Evolutionary conservation across 768 basidiomycete genomes (phyloP), one percentile per base, ranked within the genome.

Genomic region (Leccinum subgranulosum): DNA sequence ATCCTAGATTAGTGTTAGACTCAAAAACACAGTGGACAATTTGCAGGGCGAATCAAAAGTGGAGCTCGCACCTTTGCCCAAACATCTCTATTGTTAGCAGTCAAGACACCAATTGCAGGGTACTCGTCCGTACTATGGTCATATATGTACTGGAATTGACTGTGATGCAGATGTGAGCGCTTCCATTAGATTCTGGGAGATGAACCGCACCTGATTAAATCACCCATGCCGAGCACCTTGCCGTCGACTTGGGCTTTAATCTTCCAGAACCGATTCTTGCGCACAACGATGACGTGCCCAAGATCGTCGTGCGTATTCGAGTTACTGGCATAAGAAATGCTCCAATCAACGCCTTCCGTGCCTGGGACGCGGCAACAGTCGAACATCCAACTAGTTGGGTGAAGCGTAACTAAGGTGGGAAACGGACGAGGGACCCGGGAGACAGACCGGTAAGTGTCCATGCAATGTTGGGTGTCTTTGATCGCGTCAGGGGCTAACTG

Each of bases 311-410:
- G 55, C n/a, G 59, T 60, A 31, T 57, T 59, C 23, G 63, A 55
- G 41, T 51, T 60, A 10, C 85, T 86, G 0, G 90, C 85, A 60
- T 90, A 83, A 15, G 85, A 84, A 19, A 86, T 74, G 60, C 86
- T 84, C 83, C 90, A 90, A 69, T 98, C 94, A 4, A 84, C 73
- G 17, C 88, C 87, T 47, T 87, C 80, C 10, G 76, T 71, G 1
- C 88, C 88, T 3, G 92, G 92, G 19, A 94, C 77, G 55, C 92
- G 88, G 61, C 84, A 90, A 69, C 90, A 92, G 69, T 94, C 92
- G 63, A 94, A 94, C 92, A 94, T 92, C 92, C 92, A 94, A 51
- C 90, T 90, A 53, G 28, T 33, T 9, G 8, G 1, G 49, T 27
- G n/a, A 51, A n/a, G 19, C 4, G 21, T 66, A 14, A 63, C 47